These are phyloP conservation scores for Coemansia sp. DNA, from an alignment of 192 early-diverging fungal genomes.

Conservation along the genomic window DNA sequence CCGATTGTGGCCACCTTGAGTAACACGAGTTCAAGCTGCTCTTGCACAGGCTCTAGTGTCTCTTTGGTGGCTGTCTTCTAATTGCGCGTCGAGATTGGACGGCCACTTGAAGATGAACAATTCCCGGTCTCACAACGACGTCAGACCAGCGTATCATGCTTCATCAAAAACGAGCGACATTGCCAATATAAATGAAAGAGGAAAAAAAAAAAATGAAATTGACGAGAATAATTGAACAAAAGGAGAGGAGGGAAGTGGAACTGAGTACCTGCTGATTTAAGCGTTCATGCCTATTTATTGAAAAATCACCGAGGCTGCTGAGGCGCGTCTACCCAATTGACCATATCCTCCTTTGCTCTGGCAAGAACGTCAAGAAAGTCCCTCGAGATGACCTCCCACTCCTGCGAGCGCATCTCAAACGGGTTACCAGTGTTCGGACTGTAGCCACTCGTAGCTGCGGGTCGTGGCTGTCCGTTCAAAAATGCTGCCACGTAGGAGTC, in stretches of 20 bases:
- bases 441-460: neutral
- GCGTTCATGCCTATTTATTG: too few species aligned
- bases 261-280: too few species aligned
- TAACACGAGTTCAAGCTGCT: conserved; percentile 70
- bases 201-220: neutral
- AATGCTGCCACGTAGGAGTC: neutral
- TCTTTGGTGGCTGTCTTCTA: conserved; percentile 51
- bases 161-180: conserved; percentile 55
- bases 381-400: neutral
- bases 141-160: conserved; percentile 33
- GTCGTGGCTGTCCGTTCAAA: neutral
- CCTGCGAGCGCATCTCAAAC: neutral
- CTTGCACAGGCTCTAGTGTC: conserved; percentile 61
- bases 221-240: neutral
- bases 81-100: conserved; percentile 70
- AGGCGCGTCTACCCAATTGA: too few species aligned
- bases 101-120: conserved; percentile 90
- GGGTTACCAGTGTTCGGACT: neutral
- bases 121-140: conserved; percentile 66
- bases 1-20: conserved; percentile 64
- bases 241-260: neutral
- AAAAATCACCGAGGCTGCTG: too few species aligned
- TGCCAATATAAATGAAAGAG: conserved; percentile 1
- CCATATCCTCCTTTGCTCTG: too few species aligned
- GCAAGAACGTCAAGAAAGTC: neutral